Base-by-base conservation (phyloP, 805 yeast genomes). In the Martiniozyma abietophila region DNA sequence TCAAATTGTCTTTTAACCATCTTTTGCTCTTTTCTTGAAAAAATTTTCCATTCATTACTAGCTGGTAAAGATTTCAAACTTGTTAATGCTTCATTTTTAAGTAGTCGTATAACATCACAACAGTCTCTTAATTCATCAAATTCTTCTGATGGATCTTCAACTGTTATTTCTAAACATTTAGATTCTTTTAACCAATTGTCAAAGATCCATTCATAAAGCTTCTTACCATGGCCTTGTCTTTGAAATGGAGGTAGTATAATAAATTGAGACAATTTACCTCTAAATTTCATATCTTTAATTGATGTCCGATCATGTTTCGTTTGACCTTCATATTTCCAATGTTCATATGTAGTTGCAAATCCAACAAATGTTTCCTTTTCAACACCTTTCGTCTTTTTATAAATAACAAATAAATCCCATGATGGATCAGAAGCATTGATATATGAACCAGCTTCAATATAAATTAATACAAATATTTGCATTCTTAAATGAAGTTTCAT, bases 61-160 rank as follows among this genome's bases (percentile, higher is more conserved):
- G 45, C 33, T 25, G 59, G 56, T 20, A 51, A 46, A 14, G 35
- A 24, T 6, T 17, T 26, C 22, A 63, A 37, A n/a, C 55, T 47
- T 7, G 51, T 40, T 19, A 65, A 49, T 29, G 60, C 47, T 1
- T 40, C 42, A 4, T 60, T 56, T 2, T 40, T 40, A 18, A 56
- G 53, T 21, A 79, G 53, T 45, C 77, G 59, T 38, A 60, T 56
- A 44, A 85, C 62, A 50, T 92, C 97, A 42, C 76, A 69, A 21
- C 89, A 63, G 52, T 92, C 96, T 39, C 98, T 68, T 45, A 92
- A 62, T 50, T 83, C 94, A 51, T 92, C 98, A 58, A 92, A 89
- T 23, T 75, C 74, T 51, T 86, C 96, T 50, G 80, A 82, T 3
- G 97, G 97, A 53, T 92, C 98, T 53, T 92, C 97, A 4, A 92